Evolutionary conservation across 805 yeast genomes (phyloP).

Genomic region (Metschnikowia kofuensis): DNA sequence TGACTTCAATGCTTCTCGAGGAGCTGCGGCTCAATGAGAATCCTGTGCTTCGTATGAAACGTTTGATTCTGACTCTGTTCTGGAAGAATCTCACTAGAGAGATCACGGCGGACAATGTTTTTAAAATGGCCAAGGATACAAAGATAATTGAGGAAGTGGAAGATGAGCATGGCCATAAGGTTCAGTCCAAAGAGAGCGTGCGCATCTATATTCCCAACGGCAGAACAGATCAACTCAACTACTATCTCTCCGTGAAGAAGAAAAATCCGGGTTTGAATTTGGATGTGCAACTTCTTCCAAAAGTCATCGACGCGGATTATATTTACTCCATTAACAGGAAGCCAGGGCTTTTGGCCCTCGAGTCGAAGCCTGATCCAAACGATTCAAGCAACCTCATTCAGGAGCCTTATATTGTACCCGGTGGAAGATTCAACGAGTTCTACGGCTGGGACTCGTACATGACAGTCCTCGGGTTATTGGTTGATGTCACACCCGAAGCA

Average conservation of each 20-base stretch:
- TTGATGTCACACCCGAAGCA: conserved; percentile 40
- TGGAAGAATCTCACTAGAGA: conserved; percentile 79
- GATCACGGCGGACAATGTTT: conserved; percentile 59
- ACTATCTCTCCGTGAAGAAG: conserved; percentile 53
- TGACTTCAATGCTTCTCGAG: conserved; percentile 74
- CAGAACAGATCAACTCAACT: conserved; percentile 70
- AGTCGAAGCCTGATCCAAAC: conserved; percentile 57
- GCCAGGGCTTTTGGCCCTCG: conserved; percentile 86
- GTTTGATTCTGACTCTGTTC: conserved; percentile 72
- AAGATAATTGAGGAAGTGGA: conserved; percentile 56
- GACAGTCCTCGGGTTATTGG: conserved; percentile 78
- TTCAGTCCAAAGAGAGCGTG: conserved; percentile 53
- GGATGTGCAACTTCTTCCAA: conserved; percentile 76
- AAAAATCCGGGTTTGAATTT: conserved; percentile 55
- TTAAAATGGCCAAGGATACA: conserved; percentile 72
- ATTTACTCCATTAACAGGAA: conserved; percentile 71
- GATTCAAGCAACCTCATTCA: conserved; percentile 55
- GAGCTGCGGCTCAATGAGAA: conserved; percentile 83
- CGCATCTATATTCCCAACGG: conserved; percentile 74
- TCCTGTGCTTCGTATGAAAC: conserved; percentile 73
- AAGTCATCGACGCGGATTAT: conserved; percentile 69
- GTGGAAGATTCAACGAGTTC: conserved; percentile 93
- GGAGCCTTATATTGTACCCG: conserved; percentile 91
- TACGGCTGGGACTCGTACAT: conserved; percentile 99
- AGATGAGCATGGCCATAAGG: conserved; percentile 30